phyloP scores from a whole-genome alignment of 2,329 filamentous ascomycete species.

The Fusarium virguliforme region DNA sequence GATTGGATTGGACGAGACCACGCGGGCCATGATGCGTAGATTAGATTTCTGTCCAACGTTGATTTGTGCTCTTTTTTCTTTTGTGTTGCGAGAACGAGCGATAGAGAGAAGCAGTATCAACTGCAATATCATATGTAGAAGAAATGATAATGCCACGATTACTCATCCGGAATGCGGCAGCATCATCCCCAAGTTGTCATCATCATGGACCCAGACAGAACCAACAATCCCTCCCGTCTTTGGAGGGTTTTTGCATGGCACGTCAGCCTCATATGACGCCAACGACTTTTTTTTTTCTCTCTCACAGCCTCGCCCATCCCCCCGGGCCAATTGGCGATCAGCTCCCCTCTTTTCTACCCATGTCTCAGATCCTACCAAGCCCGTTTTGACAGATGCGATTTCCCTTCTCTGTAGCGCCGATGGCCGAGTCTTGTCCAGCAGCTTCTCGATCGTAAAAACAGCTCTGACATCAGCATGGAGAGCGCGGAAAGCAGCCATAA shows the following conservation, averaged over 20 bases:
- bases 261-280: constrained; percentile 40
- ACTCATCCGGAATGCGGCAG: constrained; percentile 12
- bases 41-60: constrained; percentile 33
- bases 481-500: background rate
- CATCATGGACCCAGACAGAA: constrained; percentile 34
- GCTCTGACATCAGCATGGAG: constrained; percentile 25
- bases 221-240: constrained; percentile 6
- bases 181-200: constrained; percentile 9
- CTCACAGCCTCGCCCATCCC: constrained; percentile 1
- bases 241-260: constrained; percentile 2
- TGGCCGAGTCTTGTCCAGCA: constrained; percentile 20
- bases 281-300: constrained; percentile 39
- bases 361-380: constrained; percentile 38
- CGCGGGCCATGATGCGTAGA: constrained; percentile 46
- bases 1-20: constrained; percentile 33
- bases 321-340: constrained; percentile 16
- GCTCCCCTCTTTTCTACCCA: background rate
- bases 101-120: too few relatives aligned
- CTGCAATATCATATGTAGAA: too few relatives aligned
- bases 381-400: constrained; percentile 29
- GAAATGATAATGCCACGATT: constrained; percentile 6
- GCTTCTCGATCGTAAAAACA: constrained; percentile 35
- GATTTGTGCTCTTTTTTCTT: background rate
- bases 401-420: constrained; percentile 30
- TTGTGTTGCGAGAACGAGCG: too few relatives aligned